These are phyloP conservation scores for Botrytis hyacinthi DNA, from an alignment of 2,329 filamentous ascomycete species.

Conservation along the genomic window DNA sequence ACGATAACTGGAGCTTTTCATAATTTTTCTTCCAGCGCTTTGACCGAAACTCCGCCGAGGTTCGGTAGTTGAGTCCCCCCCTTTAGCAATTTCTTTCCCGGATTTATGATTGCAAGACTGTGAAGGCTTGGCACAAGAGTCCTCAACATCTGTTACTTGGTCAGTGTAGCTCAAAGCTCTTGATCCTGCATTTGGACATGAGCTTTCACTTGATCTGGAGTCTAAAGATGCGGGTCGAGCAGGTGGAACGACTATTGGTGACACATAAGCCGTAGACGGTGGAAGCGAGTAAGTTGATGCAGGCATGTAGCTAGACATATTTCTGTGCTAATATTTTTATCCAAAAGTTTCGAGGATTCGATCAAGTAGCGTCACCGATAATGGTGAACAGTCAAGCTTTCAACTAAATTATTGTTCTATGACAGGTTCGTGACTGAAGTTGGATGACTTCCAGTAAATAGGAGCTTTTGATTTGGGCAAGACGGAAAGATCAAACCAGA, in stretches of 20 bases:
- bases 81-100: background rate
- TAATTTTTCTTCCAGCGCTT: background rate
- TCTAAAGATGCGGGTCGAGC: background rate
- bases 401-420: background rate
- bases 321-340: background rate
- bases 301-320: background rate
- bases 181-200: background rate
- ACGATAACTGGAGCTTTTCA: background rate
- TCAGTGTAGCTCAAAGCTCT: no score
- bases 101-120: background rate
- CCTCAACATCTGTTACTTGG: background rate
- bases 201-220: background rate
- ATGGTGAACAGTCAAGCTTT: background rate
- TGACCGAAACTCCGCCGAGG: no score
- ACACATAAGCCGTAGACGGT: background rate
- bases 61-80: background rate
- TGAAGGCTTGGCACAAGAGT: background rate
- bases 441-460: background rate
- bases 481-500: background rate
- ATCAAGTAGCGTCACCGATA: background rate
- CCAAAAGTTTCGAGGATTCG: background rate
- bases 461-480: background rate
- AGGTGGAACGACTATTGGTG: background rate
- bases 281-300: background rate
- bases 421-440: background rate